Base-by-base conservation (phyloP, 495 filamentous ascomycete species). In the Choiromyces venosus region DNA sequence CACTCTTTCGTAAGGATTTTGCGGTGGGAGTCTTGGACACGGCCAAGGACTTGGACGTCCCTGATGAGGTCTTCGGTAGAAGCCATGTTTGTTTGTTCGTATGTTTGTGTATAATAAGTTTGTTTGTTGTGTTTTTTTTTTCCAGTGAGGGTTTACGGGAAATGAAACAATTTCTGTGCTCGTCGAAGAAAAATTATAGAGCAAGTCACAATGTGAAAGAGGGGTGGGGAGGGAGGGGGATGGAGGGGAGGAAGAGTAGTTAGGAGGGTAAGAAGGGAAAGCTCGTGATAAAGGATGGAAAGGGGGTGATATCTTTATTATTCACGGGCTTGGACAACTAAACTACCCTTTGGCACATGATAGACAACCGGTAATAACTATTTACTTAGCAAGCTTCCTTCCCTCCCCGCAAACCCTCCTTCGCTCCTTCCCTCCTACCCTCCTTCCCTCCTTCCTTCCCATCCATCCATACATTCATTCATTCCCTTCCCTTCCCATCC, bases 1-100 rank as follows among this genome's bases (percentile, higher is more conserved):
- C 94, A 96, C 46, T 96, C 89, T 77, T 92, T 94, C 76, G 88
- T 97, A 71, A 99, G 89, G 84, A 99, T 94, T 86, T 95, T 93
- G 84, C 89, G 88, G 79, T 92, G 89, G 79, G 91, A 86, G 69
- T 94, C 91, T 78, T 87, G 87, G 80, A 98, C 85, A 46, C 87
- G 76, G 77, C 93, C 94, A 66, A 93, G 88, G 85, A 99, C 87
- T 82, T 89, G 87, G 75, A 97, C 95, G 84, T 93, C 93, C 85
- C 93, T 90, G 76, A 97, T 89, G 82, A 96, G 90, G 44, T 84
- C 81, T 73, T 96, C 92, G 81, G 88, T 86, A 77, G 86, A 86
- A 70, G 88, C 86, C 92, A 95, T 95, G 72, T 69, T 89, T 72
- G 56, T 56, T n/a, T 61, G 10, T 29, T 29, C 52, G 25, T 29